Evolutionary conservation across 2,329 filamentous ascomycete genomes (phyloP), one percentile per base, ranked within the genome.

Genomic region (Lachnum nothofagi): DNA sequence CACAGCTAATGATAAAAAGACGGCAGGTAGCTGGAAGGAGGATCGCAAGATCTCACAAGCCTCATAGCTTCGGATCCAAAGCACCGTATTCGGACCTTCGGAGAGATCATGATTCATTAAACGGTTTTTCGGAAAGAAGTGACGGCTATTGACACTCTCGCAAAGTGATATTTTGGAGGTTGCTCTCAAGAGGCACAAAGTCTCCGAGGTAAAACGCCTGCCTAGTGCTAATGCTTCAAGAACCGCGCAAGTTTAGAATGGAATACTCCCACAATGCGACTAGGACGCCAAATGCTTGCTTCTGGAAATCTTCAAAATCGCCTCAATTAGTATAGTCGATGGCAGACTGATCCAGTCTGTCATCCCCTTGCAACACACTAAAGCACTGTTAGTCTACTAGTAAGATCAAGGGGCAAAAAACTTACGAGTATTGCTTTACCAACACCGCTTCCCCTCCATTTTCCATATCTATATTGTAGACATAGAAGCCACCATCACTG

Each of bases 401-500:
- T 23, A 45, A 48, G 14, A 17, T 27, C 31, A 20, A 22, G n/a
- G 5, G 10, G 9, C 37, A 10, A 12, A 25, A 38, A 9, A 77
- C 90, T 77, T 73, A 95, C 89, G 89, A 94, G 67, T 90, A 95
- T 65, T 95, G 88, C 67, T 94, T 94, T 44, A 91, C 83, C 59
- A 98, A 70, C 42, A 86, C 88, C 0, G 93, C 93, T 70, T 98
- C 93, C 20, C 93, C 93, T 16, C 93, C 93, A 53, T 88, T 87
- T 60, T 95, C 91, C 73, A 98, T 80, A 66, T 98, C 91, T 46
- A 98, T 90, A 57, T 88, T 91, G 69, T 91, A 98, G 24, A 97
- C 86, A 60, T 93, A 95, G 64, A 96, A 97, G 20, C 85, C 85
- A 8, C 93, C 93, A 65, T 98, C 93, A 60, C 86, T 96, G 0